Evolutionary conservation across 179 eudicot species (phyloP), one percentile per base, ranked within the genome.

Genomic region (Heliamphora pulchella): DNA sequence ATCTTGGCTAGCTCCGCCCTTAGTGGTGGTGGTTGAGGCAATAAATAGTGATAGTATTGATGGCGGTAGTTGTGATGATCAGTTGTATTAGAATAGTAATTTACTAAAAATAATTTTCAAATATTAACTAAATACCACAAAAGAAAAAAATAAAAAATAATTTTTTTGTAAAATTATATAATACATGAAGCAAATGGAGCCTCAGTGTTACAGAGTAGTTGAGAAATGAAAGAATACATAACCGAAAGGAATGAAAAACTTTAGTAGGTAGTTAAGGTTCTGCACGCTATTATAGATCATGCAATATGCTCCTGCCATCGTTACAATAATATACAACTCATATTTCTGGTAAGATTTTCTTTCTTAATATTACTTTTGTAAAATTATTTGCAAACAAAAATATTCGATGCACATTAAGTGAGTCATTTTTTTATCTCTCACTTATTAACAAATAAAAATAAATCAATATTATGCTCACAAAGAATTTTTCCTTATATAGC

Each of bases 281-380:
- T 82, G 63, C 55, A 83, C 88, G 89, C 79, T 79, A 89, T 89
- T 86, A 82, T 84, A 86, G 92, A 61, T 90, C 97, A 89, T 81
- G 90, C 94, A 88, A 82, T 83, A 78, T 77, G 86, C 80, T 31
- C 91, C 87, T 79, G 70, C 76, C 76, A 84, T 84, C 82, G 78
- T 79, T 70, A 80, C 71, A 48, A 74, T 78, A 74, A 9, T 66
- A 48, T 75, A 20, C 46, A 61, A 15, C 13, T 53, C 44, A 68
- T 80, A 14, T 70, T 31, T 76, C 47, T 59, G 6, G 1, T n/a
- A 31, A 13, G 20, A 31, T 4, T 13, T 2, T 17, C 3, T 50
- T 8, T 59, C 20, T 43, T 62, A 15, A 8, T 71, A 63, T 18
- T 71, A 4, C 79, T 9, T 57, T 15, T 71, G 39, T 4, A 0